Evolutionary conservation across 306 rosid species (phyloP), one percentile per base, ranked within the genome.

Genomic region (Lathyrus sativus): DNA sequence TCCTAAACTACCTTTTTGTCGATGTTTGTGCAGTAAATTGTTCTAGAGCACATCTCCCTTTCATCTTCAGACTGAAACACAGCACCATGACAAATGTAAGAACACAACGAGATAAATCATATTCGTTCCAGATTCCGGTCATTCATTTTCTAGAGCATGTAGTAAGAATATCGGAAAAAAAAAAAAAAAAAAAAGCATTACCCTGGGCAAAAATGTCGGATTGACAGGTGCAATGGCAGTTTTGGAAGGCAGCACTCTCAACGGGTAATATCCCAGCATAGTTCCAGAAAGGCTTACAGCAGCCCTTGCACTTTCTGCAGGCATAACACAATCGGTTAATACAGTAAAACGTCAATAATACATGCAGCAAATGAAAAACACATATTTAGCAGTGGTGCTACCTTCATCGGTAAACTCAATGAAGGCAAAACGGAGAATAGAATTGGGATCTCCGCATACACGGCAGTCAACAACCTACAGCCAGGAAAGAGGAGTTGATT

Each of bases 201-300:
- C 97, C 95, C 97, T 90, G 18, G 99, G 99, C 82, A 93, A 83
- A 85, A 80, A 90, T 46, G 96, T 82, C 17, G 97, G 99, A 67
- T 93, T 88, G 68, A 93, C 99, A 8, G 97, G 99, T 44, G 99
- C 96, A 79, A 93, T 93, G 54, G 97, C 99, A 81, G 99, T 93
- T 78, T 93, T 93, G 48, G 97, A 93, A 80, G 99, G 99, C 58
- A 93, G 97, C 78, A 93, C 97, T 79, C 92, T 83, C 48, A 93
- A 82, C 1, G 97, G 97, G 18, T 90, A 93, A 62, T 82, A 90
- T 9, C 99, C 99, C 18, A 93, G 96, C 93, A 93, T 89, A 33
- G 99, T 93, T 57, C 97, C 99, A 3, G 99, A 90, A 63, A 93
- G 88, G 84, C 50, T 90, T 74, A 88, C 74, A 67, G 99, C 96